Evolutionary conservation across 352 stramenopile genomes (phyloP), one percentile per base, ranked within the genome.

Genomic region (Thalassiosira ordinaria): DNA sequence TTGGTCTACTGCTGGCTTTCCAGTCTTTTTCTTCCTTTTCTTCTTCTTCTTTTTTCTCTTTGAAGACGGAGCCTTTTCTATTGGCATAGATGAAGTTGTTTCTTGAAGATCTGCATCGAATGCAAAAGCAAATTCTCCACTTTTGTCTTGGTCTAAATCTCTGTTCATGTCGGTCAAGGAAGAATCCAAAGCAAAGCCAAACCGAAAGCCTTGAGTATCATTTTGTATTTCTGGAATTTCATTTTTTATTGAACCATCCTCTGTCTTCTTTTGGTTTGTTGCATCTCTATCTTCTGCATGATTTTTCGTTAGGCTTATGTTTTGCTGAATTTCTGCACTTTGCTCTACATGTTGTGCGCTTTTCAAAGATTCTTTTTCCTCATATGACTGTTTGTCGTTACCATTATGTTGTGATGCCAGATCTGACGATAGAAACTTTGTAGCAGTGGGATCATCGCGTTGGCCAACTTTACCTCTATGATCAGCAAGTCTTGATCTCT

Each of bases 1-100:
- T 47, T 5, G 9, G 18, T 8, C 39, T 47, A 47, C 18, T 47
- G 39, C 39, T 16, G 11, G 1, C 39, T 2, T 16, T 47, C n/a
- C 13, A 1, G 3, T 62, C 27, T 44, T 27, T 5, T 44, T 62
- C 11, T 31, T 3, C 11, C 24, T 44, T 20, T 62, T 60, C 24
- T 39, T 44, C 27, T 44, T 62, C 13, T 62, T 62, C 27, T 62
- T 62, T 22, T 47, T 47, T 47, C 1, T 47, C 3, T 47, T 47
- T 47, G 33, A 41, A 5, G 14, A 20, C 3, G 4, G 14, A n/a
- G 2, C 11, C 1, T 47, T 47, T n/a, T 47, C 9, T n/a, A 20
- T 16, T n/a, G 33, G 5, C 33, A 47, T 16, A 47, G 11, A 47
- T 47, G 39, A 47, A 18, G 39, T 18, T 47, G 39, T 47, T n/a